Percentiles rank a stretch among this genome's conserved stretches.
Evolutionary conservation across 306 rosid species (phyloP).

Genomic region (Senna tora): DNA sequence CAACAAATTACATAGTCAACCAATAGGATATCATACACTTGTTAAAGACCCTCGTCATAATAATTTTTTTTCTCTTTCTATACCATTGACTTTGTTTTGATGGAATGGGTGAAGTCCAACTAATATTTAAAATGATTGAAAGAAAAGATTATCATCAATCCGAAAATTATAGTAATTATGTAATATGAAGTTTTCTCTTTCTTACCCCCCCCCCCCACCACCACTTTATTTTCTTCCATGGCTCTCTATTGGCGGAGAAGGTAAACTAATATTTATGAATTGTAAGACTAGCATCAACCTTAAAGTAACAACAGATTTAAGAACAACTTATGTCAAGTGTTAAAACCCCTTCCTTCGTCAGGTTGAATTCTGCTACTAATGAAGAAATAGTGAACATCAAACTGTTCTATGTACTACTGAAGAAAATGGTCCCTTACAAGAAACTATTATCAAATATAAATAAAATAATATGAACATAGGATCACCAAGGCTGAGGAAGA

Average conservation of each 20-base stretch:
- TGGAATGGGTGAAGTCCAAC: background rate
- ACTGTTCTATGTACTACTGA: background rate
- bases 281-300: background rate
- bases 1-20: background rate
- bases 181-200: background rate
- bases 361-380: background rate
- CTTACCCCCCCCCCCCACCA: too few relatives aligned
- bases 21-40: too few relatives aligned
- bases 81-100: background rate
- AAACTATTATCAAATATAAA: background rate
- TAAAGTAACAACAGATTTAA: background rate
- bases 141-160: background rate
- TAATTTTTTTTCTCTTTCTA: too few relatives aligned
- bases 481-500: slow-evolving; percentile 4
- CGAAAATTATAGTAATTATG: too few relatives aligned
- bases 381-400: background rate
- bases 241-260: background rate
- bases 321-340: background rate
- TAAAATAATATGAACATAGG: background rate
- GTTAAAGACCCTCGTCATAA: too few relatives aligned
- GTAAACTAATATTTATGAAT: background rate
- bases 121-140: background rate
- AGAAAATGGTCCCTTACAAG: background rate
- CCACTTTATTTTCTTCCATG: background rate
- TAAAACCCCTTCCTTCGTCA: background rate